Conservation (phyloP, 2,329 filamentous ascomycete genomes). For the Xylaria sp. region DNA sequence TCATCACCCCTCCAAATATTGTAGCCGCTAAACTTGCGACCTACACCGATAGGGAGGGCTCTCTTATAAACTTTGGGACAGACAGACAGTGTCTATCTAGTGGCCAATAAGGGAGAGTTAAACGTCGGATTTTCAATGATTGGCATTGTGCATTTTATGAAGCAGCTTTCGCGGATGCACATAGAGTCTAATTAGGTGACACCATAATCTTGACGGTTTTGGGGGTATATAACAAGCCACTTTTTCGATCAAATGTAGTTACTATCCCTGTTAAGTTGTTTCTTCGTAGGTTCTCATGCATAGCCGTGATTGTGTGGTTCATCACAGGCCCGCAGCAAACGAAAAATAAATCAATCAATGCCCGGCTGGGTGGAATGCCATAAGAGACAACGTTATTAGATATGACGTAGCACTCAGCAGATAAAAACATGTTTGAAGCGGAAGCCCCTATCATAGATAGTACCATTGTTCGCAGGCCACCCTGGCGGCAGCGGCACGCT, state of each 20-base stretch:
- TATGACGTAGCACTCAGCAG: background rate
- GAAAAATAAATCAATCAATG: background rate
- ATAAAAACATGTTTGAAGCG: slow-evolving; percentile 4
- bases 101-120: background rate
- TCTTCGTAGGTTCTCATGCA: background rate
- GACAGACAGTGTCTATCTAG: slow-evolving; percentile 1
- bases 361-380: background rate
- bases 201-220: too few relatives aligned
- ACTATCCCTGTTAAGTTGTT: background rate
- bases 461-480: background rate
- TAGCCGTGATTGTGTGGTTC: background rate
- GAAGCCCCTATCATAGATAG: slow-evolving; percentile 18
- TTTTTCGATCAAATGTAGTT: too few relatives aligned
- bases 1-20: background rate
- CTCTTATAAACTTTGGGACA: slow-evolving; percentile 11
- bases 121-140: background rate
- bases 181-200: too few relatives aligned
- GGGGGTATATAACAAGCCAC: too few relatives aligned
- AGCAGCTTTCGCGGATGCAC: too few relatives aligned
- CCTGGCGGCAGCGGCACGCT: too few relatives aligned
- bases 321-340: background rate
- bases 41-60: background rate
- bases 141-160: background rate
- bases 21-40: background rate
- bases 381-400: background rate